These are phyloP conservation scores for Dalbergia oliveri DNA, from an alignment of 306 rosid genomes.

Conservation along the genomic window DNA sequence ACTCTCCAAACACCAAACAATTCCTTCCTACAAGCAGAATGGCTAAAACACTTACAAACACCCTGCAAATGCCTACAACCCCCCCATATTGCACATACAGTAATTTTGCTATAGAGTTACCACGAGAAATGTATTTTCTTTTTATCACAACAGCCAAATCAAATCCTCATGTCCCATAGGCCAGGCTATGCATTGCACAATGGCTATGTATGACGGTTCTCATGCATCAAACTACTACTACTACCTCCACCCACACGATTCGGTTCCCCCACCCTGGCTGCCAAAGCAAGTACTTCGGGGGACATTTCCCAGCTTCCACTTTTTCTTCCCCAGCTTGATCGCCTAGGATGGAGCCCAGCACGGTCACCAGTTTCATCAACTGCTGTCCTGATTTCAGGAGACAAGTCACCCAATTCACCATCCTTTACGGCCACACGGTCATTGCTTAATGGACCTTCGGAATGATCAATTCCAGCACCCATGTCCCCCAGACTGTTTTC, in stretches of 20 bases:
- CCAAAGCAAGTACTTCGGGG: slow-evolving; percentile 94
- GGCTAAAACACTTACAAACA: slow-evolving; percentile 61
- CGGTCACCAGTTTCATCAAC: slow-evolving; percentile 77
- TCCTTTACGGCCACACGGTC: slow-evolving; percentile 79
- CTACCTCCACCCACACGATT: slow-evolving; percentile 70
- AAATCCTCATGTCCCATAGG: slow-evolving; percentile 37
- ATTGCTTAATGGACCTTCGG: slow-evolving; percentile 67
- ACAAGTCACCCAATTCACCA: slow-evolving; percentile 73
- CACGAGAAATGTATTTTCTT: slow-evolving; percentile 43
- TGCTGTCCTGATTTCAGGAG: slow-evolving; percentile 78
- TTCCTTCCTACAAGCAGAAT: slow-evolving; percentile 56
- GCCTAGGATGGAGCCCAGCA: slow-evolving; percentile 80
- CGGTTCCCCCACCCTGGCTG: slow-evolving; percentile 86
- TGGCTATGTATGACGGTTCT: slow-evolving; percentile 49
- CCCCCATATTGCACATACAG: slow-evolving; percentile 58
- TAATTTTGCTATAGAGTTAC: slow-evolving; percentile 50
- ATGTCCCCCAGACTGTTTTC: slow-evolving; percentile 92
- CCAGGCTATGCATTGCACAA: slow-evolving; percentile 3
- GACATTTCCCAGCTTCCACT: slow-evolving; percentile 99
- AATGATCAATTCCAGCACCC: slow-evolving; percentile 68
- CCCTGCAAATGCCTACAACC: slow-evolving; percentile 54
- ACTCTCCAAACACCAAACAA: slow-evolving; percentile 73
- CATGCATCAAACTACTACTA: slow-evolving; percentile 61
- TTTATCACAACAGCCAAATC: slow-evolving; percentile 46
- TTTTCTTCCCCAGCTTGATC: slow-evolving; percentile 99